phyloP scores from a whole-genome alignment of 202 grass and related monocot species.

The Carex arenaria region DNA sequence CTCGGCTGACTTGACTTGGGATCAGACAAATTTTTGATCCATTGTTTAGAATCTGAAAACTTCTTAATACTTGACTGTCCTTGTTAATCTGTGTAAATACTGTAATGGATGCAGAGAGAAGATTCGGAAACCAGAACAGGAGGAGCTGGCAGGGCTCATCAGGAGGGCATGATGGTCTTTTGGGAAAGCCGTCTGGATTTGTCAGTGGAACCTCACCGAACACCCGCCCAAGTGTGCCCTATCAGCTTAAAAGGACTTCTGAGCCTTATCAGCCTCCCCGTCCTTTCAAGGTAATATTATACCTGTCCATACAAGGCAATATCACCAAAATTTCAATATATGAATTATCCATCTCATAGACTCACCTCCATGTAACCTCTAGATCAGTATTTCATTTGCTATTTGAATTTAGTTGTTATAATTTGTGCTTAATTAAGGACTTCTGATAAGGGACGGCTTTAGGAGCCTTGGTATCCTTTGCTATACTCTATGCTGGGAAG shows the following conservation, averaged over 20 bases:
- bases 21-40: neutral
- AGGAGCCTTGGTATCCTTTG: neutral
- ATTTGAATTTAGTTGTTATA: constrained; percentile 17
- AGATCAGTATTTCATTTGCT: neutral
- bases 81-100: constrained; percentile 8
- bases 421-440: neutral
- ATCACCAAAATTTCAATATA: constrained; percentile 13
- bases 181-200: constrained; percentile 79
- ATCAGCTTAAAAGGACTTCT: constrained; percentile 61
- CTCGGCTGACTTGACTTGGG: neutral
- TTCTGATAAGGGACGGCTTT: neutral
- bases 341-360: constrained; percentile 19
- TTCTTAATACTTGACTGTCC: neutral
- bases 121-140: constrained; percentile 49
- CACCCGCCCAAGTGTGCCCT: constrained; percentile 33
- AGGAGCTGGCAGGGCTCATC: constrained; percentile 53
- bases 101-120: constrained; percentile 45
- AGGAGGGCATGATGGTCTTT: constrained; percentile 85
- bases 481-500: neutral
- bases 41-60: neutral
- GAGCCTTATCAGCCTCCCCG: constrained; percentile 97
- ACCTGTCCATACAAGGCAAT: constrained; percentile 24
- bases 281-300: constrained; percentile 34
- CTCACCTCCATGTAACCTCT: neutral
- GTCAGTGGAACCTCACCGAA: constrained; percentile 36